Evolutionary conservation across 2,329 filamentous ascomycete genomes (phyloP), one percentile per base, ranked within the genome.

Genomic region (Claviceps pazoutovae): DNA sequence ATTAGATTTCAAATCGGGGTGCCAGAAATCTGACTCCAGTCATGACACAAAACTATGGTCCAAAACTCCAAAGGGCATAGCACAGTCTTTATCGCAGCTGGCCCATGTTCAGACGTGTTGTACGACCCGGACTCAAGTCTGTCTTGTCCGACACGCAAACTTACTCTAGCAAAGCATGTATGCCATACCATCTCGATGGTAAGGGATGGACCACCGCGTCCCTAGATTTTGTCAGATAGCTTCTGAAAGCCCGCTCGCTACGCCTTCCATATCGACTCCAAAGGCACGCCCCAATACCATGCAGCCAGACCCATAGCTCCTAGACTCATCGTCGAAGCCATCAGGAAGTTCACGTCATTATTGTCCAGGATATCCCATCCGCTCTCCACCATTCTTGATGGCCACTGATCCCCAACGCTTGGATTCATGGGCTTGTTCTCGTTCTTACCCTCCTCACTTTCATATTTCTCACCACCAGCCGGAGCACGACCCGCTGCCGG

Each of bases 271-370:
- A 54, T 39, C 11, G 63, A 71, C 51, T 67, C 59, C 14, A 80
- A 61, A 6, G 79, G 74, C 23, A 82, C 61, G 4, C 68, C 72
- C 80, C 81, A 84, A 54, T 76, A 74, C 76, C 74, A 80, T 45
- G 74, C 69, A 34, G 78, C 81, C 37, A 79, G 67, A 0, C 70
- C 72, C 80, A 97, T 94, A 4, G 83, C 86, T 4, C 83, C 79
- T 17, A 89, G 57, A 63, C 87, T 95, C 79, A 95, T 90, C 4
- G 74, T 74, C 14, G 80, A 75, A 0, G 91, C 90, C 91, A 96
- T 97, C 52, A 91, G 66, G 53, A 96, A 80, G 66, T 98, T 98
- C 60, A 98, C 89, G 51, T 87, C 86, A 66, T 98, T 98, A 67
- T 98, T 98, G 67, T 95, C 89, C 53, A 98, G 72, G 55, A 94